A percentile compares a stretch with the other conserved stretches of the same genome.
phyloP scores from a whole-genome alignment of 352 stramenopile species.

The Pythium chondricola region DNA sequence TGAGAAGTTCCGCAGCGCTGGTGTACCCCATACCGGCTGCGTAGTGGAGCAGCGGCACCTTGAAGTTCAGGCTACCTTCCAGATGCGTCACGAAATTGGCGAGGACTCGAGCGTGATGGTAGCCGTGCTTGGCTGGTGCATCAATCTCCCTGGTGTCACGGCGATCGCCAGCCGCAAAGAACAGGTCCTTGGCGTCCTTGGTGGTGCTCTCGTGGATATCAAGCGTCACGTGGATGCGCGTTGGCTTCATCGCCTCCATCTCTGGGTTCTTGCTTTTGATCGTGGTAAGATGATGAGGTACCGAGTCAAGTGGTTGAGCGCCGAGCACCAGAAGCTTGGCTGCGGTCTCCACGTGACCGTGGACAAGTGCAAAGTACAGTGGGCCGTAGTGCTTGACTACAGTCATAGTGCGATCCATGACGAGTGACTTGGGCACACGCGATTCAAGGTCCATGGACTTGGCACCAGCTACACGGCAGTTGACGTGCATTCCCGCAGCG shows the following conservation, averaged over 20 bases:
- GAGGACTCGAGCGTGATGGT: constrained; percentile 8
- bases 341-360: constrained; percentile 48
- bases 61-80: constrained; percentile 36
- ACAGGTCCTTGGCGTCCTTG: constrained; percentile 3
- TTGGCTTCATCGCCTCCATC: not conserved
- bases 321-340: constrained; percentile 50
- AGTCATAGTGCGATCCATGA: not conserved
- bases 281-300: constrained; percentile 19
- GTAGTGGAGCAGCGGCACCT: constrained; percentile 34
- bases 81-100: constrained; percentile 37
- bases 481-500: constrained; percentile 52
- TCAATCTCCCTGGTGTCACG: constrained; percentile 6
- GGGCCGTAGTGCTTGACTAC: constrained; percentile 17
- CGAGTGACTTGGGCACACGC: not conserved
- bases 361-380: constrained; percentile 44
- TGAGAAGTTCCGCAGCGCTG: constrained; percentile 25
- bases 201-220: constrained; percentile 10
- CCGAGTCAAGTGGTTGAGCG: constrained; percentile 33
- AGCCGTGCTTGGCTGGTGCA: not conserved
- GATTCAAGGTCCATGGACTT: not conserved
- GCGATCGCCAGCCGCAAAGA: not conserved
- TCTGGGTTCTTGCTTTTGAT: not conserved
- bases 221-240: not conserved
- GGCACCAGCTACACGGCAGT: constrained; percentile 22
- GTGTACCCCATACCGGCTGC: constrained; percentile 29